A percentile compares a stretch with the other conserved stretches of the same genome.
These are phyloP conservation scores for Rhodotorula toruloides DNA, from an alignment of 768 basidiomycete species.

Conservation along the genomic window DNA sequence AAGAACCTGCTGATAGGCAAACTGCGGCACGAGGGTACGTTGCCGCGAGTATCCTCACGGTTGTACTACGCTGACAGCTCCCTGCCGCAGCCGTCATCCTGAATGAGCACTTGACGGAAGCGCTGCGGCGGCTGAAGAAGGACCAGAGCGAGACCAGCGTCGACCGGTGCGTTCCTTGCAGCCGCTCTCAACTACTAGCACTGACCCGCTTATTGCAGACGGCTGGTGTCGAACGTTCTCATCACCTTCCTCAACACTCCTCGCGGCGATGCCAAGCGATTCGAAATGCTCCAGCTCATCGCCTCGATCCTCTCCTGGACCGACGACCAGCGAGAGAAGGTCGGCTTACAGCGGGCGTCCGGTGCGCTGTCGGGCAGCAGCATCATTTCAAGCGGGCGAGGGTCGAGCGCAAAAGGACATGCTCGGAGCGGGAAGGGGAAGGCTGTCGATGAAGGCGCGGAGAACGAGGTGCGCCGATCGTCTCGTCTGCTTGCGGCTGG, in stretches of 20 bases:
- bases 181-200: background rate
- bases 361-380: constrained; percentile 20
- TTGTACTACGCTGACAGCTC: background rate
- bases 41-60: constrained; percentile 1
- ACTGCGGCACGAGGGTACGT: constrained; percentile 82
- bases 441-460: constrained; percentile 36
- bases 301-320: constrained; percentile 87
- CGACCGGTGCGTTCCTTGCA: constrained; percentile 53
- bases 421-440: constrained; percentile 35
- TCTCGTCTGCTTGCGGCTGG: background rate
- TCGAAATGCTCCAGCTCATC: constrained; percentile 88
- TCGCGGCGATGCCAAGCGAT: constrained; percentile 85
- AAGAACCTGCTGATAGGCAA: constrained; percentile 94
- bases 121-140: constrained; percentile 83
- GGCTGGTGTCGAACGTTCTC: constrained; percentile 89
- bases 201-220: constrained; percentile 47
- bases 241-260: constrained; percentile 84
- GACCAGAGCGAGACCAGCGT: constrained; percentile 81
- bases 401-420: constrained; percentile 28
- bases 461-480: constrained; percentile 33
- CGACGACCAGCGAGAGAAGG: constrained; percentile 83
- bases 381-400: constrained; percentile 26
- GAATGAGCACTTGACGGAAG: constrained; percentile 96
- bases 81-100: constrained; percentile 74
- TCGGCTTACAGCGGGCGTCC: constrained; percentile 56